These are phyloP conservation scores for Eragrostis nindensis DNA, from an alignment of 176 grass and related monocot species.

Conservation along the genomic window DNA sequence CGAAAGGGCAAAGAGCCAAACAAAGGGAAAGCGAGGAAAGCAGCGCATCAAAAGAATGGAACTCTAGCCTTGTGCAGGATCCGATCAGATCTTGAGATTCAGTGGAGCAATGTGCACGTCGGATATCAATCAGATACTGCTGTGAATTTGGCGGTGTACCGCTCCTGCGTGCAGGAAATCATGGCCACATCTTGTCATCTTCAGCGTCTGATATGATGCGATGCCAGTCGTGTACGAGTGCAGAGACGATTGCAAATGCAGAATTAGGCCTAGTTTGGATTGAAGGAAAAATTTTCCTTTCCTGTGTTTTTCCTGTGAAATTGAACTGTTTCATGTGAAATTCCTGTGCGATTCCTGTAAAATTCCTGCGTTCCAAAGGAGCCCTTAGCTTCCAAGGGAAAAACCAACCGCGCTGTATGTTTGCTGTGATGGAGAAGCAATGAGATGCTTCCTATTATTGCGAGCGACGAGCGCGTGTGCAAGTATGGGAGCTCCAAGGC, in stretches of 20 bases:
- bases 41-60: constrained; percentile 51
- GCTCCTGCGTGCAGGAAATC: background rate
- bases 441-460: constrained; percentile 12
- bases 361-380: too few relatives aligned
- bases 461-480: background rate
- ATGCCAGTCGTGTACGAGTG: background rate
- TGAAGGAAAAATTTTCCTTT: too few relatives aligned
- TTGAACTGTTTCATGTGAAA: too few relatives aligned
- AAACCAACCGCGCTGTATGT: background rate
- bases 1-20: constrained; percentile 43
- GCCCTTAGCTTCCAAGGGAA: constrained; percentile 29
- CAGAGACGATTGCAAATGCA: constrained; percentile 5
- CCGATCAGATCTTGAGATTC: constrained; percentile 56
- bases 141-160: background rate
- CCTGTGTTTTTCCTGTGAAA: too few relatives aligned
- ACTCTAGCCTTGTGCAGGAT: constrained; percentile 43
- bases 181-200: constrained; percentile 44
- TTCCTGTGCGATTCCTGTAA: too few relatives aligned
- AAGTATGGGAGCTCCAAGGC: constrained; percentile 10
- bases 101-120: constrained; percentile 32
- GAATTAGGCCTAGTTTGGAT: too few relatives aligned
- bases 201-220: constrained; percentile 31
- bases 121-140: constrained; percentile 29
- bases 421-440: constrained; percentile 31
- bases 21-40: constrained; percentile 18